These are phyloP conservation scores for Arabidopsis hybrid DNA, from an alignment of 441 rosid genomes.

Conservation along the genomic window DNA sequence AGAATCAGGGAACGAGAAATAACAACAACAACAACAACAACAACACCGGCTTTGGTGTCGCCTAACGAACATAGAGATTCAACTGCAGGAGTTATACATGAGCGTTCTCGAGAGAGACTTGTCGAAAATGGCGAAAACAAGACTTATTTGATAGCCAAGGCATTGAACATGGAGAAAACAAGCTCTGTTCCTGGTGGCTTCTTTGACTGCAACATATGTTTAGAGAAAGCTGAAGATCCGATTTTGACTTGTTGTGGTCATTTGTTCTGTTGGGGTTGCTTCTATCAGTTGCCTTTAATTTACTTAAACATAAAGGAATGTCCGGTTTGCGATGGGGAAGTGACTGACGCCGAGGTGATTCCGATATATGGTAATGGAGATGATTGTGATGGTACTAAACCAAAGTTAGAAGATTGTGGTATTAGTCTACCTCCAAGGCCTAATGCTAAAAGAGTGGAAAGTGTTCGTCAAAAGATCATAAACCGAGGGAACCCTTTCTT, in stretches of 20 bases:
- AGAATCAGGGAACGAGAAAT: constrained; percentile 54
- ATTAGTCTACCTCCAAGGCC: constrained; percentile 64
- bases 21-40: background rate
- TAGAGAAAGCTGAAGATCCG: constrained; percentile 55
- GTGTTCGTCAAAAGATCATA: constrained; percentile 55
- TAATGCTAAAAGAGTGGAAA: constrained; percentile 60
- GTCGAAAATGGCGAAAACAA: constrained; percentile 40
- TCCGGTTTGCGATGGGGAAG: constrained; percentile 65
- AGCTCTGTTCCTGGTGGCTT: constrained; percentile 47
- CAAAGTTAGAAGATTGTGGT: constrained; percentile 48
- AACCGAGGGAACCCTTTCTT: constrained; percentile 38
- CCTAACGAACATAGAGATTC: constrained; percentile 33
- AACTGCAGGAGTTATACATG: constrained; percentile 41
- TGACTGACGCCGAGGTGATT: constrained; percentile 55
- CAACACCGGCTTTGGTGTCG: constrained; percentile 7
- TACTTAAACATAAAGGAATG: constrained; percentile 63
- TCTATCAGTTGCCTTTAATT: constrained; percentile 51
- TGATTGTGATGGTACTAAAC: constrained; percentile 23
- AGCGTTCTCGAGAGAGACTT: constrained; percentile 38
- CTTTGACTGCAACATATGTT: constrained; percentile 60
- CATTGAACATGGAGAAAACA: constrained; percentile 52
- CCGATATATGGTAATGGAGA: constrained; percentile 64
- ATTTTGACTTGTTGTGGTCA: constrained; percentile 65
- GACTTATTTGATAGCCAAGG: constrained; percentile 59
- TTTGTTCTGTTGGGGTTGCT: constrained; percentile 65